Evolutionary conservation across 1,284 basidiomycete species (phyloP).

Genomic region (Mycosarcoma mackinlayi): DNA sequence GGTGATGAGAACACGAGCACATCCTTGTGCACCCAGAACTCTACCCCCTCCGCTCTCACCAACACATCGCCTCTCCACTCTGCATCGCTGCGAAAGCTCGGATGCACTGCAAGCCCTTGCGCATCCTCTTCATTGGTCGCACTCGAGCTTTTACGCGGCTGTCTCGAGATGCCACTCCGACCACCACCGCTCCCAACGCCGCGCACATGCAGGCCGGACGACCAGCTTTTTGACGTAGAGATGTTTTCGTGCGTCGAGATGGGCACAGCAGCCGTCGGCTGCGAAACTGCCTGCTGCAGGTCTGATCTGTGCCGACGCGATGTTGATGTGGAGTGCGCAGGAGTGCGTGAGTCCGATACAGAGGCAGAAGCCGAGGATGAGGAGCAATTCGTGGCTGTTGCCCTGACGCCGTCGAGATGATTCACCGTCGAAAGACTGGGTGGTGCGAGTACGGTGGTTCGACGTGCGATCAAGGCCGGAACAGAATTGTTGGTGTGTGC

Average conservation of each 20-base stretch:
- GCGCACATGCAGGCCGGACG: neutral
- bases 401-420: conserved; percentile 19
- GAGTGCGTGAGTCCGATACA: neutral
- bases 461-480: conserved; percentile 25
- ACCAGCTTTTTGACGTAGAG: conserved; percentile 30
- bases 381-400: neutral
- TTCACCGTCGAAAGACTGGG: conserved; percentile 30
- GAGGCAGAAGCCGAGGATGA: neutral
- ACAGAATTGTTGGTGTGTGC: conserved; percentile 13
- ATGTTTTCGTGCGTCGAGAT: conserved; percentile 31
- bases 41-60: conserved; percentile 39
- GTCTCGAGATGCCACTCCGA: neutral
- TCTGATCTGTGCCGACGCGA: conserved; percentile 12
- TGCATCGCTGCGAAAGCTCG: conserved; percentile 39
- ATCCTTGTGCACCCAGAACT: conserved; percentile 55
- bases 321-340: neutral
- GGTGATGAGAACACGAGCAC: conserved; percentile 49
- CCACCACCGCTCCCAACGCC: neutral
- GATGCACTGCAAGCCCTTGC: conserved; percentile 28
- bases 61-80: conserved; percentile 49
- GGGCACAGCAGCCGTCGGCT: conserved; percentile 23
- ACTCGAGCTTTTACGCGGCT: neutral
- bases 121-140: neutral
- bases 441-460: conserved; percentile 27
- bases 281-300: conserved; percentile 20